A percentile compares a stretch with the other conserved stretches of the same genome.
phyloP scores from a whole-genome alignment of 129 eudicot genomes.

The Flaveria trinervia region DNA sequence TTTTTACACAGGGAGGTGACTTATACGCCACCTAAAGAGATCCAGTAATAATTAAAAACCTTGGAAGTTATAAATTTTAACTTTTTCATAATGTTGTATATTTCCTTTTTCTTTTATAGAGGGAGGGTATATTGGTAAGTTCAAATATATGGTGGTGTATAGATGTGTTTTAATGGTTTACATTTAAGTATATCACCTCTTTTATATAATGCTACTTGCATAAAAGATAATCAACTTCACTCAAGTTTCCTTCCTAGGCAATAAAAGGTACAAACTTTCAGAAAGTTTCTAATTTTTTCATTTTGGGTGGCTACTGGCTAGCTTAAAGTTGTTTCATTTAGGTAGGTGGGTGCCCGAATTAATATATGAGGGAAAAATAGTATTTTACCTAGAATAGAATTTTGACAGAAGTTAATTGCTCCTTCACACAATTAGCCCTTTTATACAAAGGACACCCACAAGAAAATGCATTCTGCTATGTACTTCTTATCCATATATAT shows the following conservation, averaged over 20 bases:
- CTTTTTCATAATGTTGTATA: not conserved
- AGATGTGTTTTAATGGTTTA: not conserved
- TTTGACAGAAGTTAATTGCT: too few relatives aligned
- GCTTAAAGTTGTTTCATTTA: not conserved
- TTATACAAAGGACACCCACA: not conserved
- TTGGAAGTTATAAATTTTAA: not conserved
- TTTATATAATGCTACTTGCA: not conserved
- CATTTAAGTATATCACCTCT: not conserved
- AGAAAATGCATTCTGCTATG: not conserved
- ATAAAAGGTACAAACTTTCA: not conserved
- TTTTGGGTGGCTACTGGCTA: not conserved
- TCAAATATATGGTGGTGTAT: not conserved
- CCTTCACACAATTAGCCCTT: too few relatives aligned
- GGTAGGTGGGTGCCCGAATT: not conserved
- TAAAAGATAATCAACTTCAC: not conserved
- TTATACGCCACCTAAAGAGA: not conserved
- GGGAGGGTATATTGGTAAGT: not conserved
- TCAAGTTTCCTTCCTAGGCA: not conserved
- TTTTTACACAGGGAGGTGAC: constrained; percentile 4
- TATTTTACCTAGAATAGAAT: too few relatives aligned
- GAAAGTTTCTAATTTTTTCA: not conserved
- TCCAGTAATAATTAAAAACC: not conserved
- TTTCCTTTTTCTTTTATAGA: not conserved
- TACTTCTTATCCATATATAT: not conserved
- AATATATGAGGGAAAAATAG: too few relatives aligned